Evolutionary conservation across 1,284 basidiomycete genomes (phyloP).

Genomic region (Ganoderma multipileum): DNA sequence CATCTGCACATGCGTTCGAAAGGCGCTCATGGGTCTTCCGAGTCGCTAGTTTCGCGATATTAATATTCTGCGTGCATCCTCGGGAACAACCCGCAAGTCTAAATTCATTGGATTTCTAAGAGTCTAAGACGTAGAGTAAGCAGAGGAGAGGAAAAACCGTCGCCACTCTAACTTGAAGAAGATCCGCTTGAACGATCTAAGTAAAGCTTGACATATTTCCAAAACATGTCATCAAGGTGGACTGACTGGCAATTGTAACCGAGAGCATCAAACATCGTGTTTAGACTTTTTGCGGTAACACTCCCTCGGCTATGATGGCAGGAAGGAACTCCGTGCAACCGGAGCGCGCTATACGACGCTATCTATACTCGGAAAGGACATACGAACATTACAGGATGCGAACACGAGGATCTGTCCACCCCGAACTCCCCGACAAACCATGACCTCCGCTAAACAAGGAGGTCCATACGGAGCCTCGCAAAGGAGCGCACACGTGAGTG

Average conservation of each 20-base stretch:
- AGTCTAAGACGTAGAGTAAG: too few species aligned
- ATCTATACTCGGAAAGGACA: constrained; percentile 4
- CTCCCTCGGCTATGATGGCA: neutral
- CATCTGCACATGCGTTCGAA: neutral
- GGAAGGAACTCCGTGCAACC: neutral
- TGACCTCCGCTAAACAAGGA: neutral
- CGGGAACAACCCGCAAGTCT: neutral
- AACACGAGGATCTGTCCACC: neutral
- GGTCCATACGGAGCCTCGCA: neutral
- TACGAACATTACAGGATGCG: neutral
- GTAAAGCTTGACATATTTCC: too few species aligned
- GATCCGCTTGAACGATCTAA: neutral
- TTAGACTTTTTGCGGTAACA: constrained; percentile 6
- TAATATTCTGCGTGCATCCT: too few species aligned
- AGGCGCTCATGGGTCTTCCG: neutral
- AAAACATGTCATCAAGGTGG: neutral
- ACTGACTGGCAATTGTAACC: neutral
- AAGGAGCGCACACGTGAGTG: neutral
- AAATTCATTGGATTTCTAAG: neutral
- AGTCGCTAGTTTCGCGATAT: neutral
- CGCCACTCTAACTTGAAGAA: too few species aligned
- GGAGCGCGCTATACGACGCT: neutral
- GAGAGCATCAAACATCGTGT: neutral
- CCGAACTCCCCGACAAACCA: neutral
- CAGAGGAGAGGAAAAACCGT: too few species aligned